Evolutionary conservation across 164 flowering plant genomes (phyloP).

Genomic region (Vitis labrusca): DNA sequence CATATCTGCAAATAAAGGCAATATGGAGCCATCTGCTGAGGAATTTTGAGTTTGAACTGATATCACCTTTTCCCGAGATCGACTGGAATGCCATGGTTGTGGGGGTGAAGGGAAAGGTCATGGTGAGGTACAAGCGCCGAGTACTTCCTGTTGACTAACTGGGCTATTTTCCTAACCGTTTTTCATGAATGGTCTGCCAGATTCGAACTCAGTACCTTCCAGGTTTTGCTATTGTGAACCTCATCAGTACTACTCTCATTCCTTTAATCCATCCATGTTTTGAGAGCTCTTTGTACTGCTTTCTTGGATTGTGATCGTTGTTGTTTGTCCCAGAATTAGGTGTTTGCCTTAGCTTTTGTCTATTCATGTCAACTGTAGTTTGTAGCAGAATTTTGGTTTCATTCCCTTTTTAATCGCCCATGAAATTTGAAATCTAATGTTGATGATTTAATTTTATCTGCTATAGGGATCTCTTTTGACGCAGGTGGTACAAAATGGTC

Average conservation of each 20-base stretch:
- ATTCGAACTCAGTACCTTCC: background rate
- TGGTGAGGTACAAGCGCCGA: constrained; percentile 92
- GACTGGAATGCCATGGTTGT: constrained; percentile 99
- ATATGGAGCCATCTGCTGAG: constrained; percentile 92
- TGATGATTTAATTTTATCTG: too few species aligned
- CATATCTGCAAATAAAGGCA: constrained; percentile 92
- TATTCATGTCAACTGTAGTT: background rate
- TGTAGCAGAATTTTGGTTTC: background rate
- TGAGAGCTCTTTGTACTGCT: background rate
- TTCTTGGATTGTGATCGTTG: background rate
- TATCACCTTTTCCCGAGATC: constrained; percentile 88
- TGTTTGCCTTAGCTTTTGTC: background rate
- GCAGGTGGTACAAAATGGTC: too few species aligned
- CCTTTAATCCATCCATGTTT: background rate
- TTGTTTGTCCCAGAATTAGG: background rate
- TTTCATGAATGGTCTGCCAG: background rate
- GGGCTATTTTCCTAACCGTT: background rate
- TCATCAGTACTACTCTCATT: background rate
- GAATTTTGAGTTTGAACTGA: constrained; percentile 80
- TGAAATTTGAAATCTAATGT: too few species aligned
- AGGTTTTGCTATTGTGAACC: background rate
- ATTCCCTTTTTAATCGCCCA: too few species aligned
- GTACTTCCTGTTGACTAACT: constrained; percentile 35
- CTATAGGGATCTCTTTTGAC: too few species aligned
- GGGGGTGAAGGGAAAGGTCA: constrained; percentile 91